These are phyloP conservation scores for Mytilinidion resinicola DNA, from an alignment of 495 filamentous ascomycete genomes.

Conservation along the genomic window DNA sequence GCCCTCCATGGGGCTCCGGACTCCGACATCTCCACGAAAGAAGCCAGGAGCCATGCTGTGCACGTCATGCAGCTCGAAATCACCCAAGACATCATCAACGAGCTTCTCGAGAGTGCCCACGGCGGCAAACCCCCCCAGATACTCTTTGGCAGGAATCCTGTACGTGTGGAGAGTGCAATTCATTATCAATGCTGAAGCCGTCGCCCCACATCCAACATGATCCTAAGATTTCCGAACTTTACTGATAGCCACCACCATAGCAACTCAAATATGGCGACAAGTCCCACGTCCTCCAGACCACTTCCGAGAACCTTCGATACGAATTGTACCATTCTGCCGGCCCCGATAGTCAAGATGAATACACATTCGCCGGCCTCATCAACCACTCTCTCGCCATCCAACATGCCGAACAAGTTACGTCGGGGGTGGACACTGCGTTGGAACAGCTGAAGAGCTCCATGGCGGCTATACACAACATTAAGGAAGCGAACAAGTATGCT, in stretches of 20 bases:
- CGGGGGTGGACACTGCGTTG: conserved; percentile 33
- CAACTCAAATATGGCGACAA: conserved; percentile 30
- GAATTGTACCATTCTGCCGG: conserved; percentile 25
- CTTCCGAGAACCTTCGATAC: conserved; percentile 21
- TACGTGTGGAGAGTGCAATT: conserved; percentile 13
- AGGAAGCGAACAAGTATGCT: conserved; percentile 35
- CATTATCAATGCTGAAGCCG: no score
- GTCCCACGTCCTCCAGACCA: conserved; percentile 19
- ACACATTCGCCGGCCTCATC: conserved; percentile 28
- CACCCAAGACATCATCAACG: conserved; percentile 26
- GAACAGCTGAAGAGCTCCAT: conserved; percentile 34
- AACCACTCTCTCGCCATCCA: conserved; percentile 26
- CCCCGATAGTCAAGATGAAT: conserved; percentile 18
- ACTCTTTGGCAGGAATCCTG: conserved; percentile 29
- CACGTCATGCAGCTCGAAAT: conserved; percentile 33
- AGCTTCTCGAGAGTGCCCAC: conserved; percentile 24
- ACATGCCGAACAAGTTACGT: conserved; percentile 19
- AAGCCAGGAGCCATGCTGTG: conserved; percentile 17
- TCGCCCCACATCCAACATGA: not conserved
- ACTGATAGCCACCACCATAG: conserved; percentile 11
- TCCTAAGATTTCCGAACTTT: not conserved
- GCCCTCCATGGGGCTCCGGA: conserved; percentile 28
- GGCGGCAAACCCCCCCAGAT: conserved; percentile 28
- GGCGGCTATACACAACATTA: conserved; percentile 33
- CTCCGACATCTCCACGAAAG: conserved; percentile 21